These are phyloP conservation scores for Ceratocystis colombiana DNA, from an alignment of 2,329 filamentous ascomycete species.

Conservation along the genomic window DNA sequence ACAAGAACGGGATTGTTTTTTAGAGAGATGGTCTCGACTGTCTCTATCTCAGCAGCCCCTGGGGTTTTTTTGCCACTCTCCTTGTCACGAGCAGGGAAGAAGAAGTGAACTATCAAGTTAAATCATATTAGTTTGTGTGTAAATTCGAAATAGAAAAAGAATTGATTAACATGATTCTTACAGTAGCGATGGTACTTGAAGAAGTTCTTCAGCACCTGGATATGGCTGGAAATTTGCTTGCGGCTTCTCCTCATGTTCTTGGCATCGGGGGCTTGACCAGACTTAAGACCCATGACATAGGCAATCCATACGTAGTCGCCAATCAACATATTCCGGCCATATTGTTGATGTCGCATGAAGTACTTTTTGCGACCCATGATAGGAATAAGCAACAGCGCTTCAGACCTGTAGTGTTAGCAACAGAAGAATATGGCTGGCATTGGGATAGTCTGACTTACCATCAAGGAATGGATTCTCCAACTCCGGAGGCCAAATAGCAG, in stretches of 20 bases:
- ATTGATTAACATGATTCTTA: slow-evolving; percentile 35
- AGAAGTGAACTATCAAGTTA: slow-evolving; percentile 43
- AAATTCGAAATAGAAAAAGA: neutral
- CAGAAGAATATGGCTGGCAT: neutral
- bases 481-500: slow-evolving; percentile 49
- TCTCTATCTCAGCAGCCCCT: slow-evolving; percentile 26
- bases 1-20: slow-evolving; percentile 55
- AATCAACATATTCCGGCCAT: slow-evolving; percentile 61
- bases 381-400: slow-evolving; percentile 55
- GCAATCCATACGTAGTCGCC: slow-evolving; percentile 56
- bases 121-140: neutral
- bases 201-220: slow-evolving; percentile 60
- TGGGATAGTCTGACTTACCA: slow-evolving; percentile 38
- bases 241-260: slow-evolving; percentile 38
- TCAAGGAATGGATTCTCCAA: slow-evolving; percentile 59
- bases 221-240: slow-evolving; percentile 61
- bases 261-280: slow-evolving; percentile 38
- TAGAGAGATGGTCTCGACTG: slow-evolving; percentile 44
- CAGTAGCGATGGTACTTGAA: slow-evolving; percentile 53
- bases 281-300: slow-evolving; percentile 38
- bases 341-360: slow-evolving; percentile 52
- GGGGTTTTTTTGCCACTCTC: slow-evolving; percentile 39
- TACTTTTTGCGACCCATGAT: slow-evolving; percentile 58
- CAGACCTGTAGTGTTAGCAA: neutral
- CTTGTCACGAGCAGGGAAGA: slow-evolving; percentile 48